Evolutionary conservation across 2,329 filamentous ascomycete species (phyloP).

Genomic region (Zasmidium cellare): DNA sequence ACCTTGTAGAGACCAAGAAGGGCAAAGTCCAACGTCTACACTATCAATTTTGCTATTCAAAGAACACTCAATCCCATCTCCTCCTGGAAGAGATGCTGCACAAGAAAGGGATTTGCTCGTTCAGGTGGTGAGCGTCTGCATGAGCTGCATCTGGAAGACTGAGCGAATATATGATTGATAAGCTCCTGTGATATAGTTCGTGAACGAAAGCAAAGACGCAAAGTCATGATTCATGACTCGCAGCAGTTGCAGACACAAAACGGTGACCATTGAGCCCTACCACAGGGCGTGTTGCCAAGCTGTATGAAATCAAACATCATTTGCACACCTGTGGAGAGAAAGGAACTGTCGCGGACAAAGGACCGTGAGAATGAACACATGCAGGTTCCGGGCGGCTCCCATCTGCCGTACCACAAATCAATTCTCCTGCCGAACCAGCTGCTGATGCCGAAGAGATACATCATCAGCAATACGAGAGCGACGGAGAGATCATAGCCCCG

Average conservation of each 20-base stretch:
- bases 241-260: not conserved
- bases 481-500: not conserved
- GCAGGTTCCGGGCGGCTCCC: not conserved
- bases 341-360: no score
- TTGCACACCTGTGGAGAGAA: no score
- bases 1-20: not conserved
- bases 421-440: not conserved
- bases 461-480: not conserved
- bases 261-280: not conserved
- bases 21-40: not conserved
- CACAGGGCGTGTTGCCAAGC: no score
- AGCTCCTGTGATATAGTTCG: not conserved
- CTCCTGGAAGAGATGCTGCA: not conserved
- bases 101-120: no score
- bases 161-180: not conserved
- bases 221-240: not conserved
- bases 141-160: no score
- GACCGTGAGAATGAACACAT: not conserved
- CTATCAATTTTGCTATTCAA: not conserved
- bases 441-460: not conserved
- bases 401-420: not conserved
- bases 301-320: no score
- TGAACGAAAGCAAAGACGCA: not conserved
- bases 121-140: no score
- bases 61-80: not conserved